phyloP scores from a whole-genome alignment of 1,284 basidiomycete species.

The Apiotrichum gracile region DNA sequence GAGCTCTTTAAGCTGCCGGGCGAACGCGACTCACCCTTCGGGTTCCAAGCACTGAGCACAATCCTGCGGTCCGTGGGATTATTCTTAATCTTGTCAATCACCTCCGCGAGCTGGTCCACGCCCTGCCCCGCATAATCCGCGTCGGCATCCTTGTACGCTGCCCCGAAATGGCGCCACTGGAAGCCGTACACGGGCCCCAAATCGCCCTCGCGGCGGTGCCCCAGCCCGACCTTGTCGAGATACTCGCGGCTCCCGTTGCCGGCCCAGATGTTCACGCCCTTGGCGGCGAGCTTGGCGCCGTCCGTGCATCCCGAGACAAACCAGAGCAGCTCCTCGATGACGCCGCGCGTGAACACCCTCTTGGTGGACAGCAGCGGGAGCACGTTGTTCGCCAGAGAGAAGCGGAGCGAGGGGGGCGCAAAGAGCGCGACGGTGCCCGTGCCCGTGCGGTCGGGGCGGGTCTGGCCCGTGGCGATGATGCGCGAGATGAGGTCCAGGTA shows the following conservation, averaged over 20 bases:
- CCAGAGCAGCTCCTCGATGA: constrained; percentile 93
- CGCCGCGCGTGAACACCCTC: constrained; percentile 84
- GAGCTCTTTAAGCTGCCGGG: too few relatives aligned
- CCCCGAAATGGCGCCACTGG: constrained; percentile 98
- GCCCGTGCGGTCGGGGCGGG: constrained; percentile 80
- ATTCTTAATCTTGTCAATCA: constrained; percentile 84
- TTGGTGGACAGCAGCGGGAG: constrained; percentile 94
- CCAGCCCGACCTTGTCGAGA: constrained; percentile 74
- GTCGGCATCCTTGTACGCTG: constrained; percentile 75
- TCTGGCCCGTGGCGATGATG: constrained; percentile 68
- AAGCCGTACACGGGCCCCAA: constrained; percentile 97
- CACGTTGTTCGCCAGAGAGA: constrained; percentile 65
- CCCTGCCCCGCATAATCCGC: constrained; percentile 79
- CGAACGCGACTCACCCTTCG: constrained; percentile 74
- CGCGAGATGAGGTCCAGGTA: constrained; percentile 74
- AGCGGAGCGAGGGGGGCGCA: constrained; percentile 79
- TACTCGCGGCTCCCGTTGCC: constrained; percentile 89
- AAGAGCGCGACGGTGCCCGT: constrained; percentile 87
- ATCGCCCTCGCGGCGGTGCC: constrained; percentile 82
- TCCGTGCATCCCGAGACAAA: constrained; percentile 85
- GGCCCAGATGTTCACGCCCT: constrained; percentile 95
- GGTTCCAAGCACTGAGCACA: constrained; percentile 95
- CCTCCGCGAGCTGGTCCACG: constrained; percentile 85
- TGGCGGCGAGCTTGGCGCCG: constrained; percentile 67
- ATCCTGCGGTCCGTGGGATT: constrained; percentile 95